phyloP scores from a whole-genome alignment of 805 yeast species.

The Kluyveromyces lactis region DNA sequence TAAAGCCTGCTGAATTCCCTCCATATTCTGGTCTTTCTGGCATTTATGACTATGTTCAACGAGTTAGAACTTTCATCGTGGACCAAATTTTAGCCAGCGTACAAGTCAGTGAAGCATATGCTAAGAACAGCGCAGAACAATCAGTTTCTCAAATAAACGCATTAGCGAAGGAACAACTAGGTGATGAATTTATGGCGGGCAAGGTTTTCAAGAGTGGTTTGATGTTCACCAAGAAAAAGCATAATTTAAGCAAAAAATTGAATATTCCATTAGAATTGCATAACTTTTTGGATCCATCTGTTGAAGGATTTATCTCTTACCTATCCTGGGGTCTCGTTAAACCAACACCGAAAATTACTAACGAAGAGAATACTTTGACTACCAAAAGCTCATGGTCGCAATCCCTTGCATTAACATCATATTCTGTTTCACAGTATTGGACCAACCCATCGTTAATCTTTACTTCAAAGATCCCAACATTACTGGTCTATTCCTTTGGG shows the following conservation, averaged over 20 bases:
- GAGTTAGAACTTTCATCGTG: constrained; percentile 61
- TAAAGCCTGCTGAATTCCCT: constrained; percentile 30
- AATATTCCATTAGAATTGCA: constrained; percentile 49
- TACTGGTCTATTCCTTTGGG: constrained; percentile 29
- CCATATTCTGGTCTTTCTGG: constrained; percentile 53
- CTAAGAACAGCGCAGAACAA: constrained; percentile 49
- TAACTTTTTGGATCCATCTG: constrained; percentile 78
- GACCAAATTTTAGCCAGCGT: constrained; percentile 60
- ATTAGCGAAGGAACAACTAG: constrained; percentile 57
- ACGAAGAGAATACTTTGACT: constrained; percentile 1
- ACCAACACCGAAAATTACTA: constrained; percentile 20
- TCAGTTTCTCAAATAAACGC: constrained; percentile 55
- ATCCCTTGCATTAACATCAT: constrained; percentile 15
- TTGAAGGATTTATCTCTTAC: constrained; percentile 45
- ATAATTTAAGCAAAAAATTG: constrained; percentile 49
- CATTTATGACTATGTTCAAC: constrained; percentile 58
- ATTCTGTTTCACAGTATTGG: constrained; percentile 23
- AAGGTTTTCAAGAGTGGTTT: constrained; percentile 59
- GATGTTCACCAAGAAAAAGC: constrained; percentile 76
- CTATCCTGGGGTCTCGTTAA: constrained; percentile 30
- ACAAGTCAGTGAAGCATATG: constrained; percentile 53
- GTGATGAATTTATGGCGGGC: constrained; percentile 49
- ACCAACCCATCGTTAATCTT: constrained; percentile 27
- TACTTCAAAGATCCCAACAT: constrained; percentile 28
- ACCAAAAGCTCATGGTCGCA: constrained; percentile 5